Percentiles rank a stretch among this genome's conserved stretches.
Conservation (phyloP, 306 rosid genomes). For the Vigna hirtella region DNA sequence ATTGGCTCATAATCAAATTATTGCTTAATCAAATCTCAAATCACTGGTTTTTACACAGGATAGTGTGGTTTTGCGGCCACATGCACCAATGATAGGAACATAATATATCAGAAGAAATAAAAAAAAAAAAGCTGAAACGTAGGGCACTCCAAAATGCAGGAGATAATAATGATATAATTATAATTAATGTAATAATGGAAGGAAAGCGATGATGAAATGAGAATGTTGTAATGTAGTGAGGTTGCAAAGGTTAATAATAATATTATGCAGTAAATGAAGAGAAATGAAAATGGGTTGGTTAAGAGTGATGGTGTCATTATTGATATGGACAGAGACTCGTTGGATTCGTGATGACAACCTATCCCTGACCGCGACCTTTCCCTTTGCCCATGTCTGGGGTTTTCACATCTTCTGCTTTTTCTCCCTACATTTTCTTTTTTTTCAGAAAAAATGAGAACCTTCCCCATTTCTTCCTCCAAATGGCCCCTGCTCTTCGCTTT, state of each 20-base stretch:
- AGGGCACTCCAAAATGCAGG: slow-evolving; percentile 18
- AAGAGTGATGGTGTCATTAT: slow-evolving; percentile 30
- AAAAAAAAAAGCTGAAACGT: not conserved
- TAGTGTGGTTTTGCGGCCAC: not conserved
- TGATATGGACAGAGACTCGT: slow-evolving; percentile 40
- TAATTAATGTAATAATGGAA: slow-evolving; percentile 6
- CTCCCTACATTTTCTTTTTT: too few relatives aligned
- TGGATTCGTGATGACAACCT: slow-evolving; percentile 48
- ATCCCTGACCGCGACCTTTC: slow-evolving; percentile 40
- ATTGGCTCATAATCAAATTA: not conserved
- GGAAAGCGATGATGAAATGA: not conserved
- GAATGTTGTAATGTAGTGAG: not conserved
- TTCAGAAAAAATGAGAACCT: not conserved
- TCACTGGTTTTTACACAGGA: not conserved
- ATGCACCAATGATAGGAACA: not conserved
- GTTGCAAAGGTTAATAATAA: not conserved
- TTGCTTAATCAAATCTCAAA: too few relatives aligned
- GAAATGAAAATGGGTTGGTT: not conserved
- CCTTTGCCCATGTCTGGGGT: slow-evolving; percentile 46
- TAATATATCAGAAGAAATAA: not conserved
- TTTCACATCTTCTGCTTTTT: not conserved
- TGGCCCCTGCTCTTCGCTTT: slow-evolving; percentile 21
- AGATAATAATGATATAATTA: slow-evolving; percentile 2
- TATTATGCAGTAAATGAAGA: not conserved
- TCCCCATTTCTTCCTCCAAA: not conserved